Percentiles rank a stretch among this genome's conserved stretches.
These are phyloP conservation scores for Taxillus chinensis DNA, from an alignment of 164 flowering plant species.

Conservation along the genomic window DNA sequence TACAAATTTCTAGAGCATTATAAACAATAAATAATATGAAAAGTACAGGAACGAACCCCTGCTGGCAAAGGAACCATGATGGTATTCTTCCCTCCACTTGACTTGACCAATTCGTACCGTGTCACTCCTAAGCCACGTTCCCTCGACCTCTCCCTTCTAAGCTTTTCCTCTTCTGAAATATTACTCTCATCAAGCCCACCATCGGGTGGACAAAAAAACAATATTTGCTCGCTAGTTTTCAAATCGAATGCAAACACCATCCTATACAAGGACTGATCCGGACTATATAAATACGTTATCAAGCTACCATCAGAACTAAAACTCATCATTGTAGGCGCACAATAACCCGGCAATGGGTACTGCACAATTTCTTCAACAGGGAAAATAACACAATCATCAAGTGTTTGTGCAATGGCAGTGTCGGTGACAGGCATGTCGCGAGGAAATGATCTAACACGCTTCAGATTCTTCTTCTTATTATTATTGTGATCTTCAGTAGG, in stretches of 20 bases:
- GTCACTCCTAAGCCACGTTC: constrained; percentile 94
- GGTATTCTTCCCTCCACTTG: constrained; percentile 32
- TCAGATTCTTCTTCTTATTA: constrained; percentile 32
- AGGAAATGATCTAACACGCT: constrained; percentile 25
- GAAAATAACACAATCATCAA: constrained; percentile 35
- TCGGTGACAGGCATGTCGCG: constrained; percentile 57
- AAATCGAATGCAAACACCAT: constrained; percentile 61
- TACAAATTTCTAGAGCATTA: not conserved
- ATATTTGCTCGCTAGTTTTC: constrained; percentile 36
- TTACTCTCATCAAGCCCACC: constrained; percentile 90
- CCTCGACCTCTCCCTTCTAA: constrained; percentile 82
- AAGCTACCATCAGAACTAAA: constrained; percentile 76
- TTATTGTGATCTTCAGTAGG: constrained; percentile 15
- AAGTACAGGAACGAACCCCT: constrained; percentile 55
- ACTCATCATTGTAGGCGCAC: constrained; percentile 44
- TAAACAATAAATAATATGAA: not conserved
- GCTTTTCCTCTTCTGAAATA: constrained; percentile 73
- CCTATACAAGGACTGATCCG: constrained; percentile 59
- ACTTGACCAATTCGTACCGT: constrained; percentile 88
- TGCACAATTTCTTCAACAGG: constrained; percentile 79
- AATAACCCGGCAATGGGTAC: constrained; percentile 76
- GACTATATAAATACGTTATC: constrained; percentile 62
- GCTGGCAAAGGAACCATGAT: constrained; percentile 89
- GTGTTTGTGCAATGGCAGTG: constrained; percentile 15
- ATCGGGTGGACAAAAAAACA: constrained; percentile 74